phyloP scores from a whole-genome alignment of 2,329 filamentous ascomycete genomes.

The Claviceps pazoutovae region DNA sequence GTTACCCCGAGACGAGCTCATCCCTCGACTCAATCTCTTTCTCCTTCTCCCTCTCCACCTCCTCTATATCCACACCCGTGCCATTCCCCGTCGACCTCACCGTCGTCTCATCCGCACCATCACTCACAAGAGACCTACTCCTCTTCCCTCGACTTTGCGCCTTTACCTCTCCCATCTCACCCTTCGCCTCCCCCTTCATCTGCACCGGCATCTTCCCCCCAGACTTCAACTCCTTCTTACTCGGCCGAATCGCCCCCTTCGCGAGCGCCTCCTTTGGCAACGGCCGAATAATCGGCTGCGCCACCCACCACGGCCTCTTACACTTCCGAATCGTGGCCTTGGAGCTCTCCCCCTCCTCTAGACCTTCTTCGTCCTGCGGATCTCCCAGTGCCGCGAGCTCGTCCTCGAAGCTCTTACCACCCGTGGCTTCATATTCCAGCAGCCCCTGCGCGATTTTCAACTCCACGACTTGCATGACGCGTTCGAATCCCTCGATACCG shows the following conservation, averaged over 20 bases:
- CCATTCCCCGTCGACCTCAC: not conserved
- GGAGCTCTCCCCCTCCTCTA: constrained; percentile 43
- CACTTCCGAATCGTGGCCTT: constrained; percentile 57
- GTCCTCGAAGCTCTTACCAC: constrained; percentile 34
- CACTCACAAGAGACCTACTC: constrained; percentile 9
- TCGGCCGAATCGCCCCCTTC: constrained; percentile 61
- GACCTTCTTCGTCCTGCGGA: constrained; percentile 16
- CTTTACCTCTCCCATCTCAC: constrained; percentile 23
- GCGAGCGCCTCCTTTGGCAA: constrained; percentile 76
- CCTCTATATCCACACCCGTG: not conserved
- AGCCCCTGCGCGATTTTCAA: constrained; percentile 58
- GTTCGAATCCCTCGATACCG: constrained; percentile 65
- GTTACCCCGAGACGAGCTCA: constrained; percentile 1
- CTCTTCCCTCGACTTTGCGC: not conserved
- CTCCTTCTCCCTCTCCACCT: not conserved
- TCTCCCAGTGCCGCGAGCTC: constrained; percentile 15
- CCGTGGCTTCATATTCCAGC: constrained; percentile 46
- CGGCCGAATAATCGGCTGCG: constrained; percentile 74
- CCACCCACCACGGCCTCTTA: constrained; percentile 77
- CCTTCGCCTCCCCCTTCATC: constrained; percentile 7
- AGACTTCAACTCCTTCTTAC: constrained; percentile 47
- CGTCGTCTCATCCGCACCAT: constrained; percentile 13
- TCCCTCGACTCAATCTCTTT: not conserved
- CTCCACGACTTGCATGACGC: constrained; percentile 63
- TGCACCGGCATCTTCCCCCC: constrained; percentile 3